Evolutionary conservation across 2,329 filamentous ascomycete genomes (phyloP), one percentile per base, ranked within the genome.

Genomic region (Leptographium radiaticola): DNA sequence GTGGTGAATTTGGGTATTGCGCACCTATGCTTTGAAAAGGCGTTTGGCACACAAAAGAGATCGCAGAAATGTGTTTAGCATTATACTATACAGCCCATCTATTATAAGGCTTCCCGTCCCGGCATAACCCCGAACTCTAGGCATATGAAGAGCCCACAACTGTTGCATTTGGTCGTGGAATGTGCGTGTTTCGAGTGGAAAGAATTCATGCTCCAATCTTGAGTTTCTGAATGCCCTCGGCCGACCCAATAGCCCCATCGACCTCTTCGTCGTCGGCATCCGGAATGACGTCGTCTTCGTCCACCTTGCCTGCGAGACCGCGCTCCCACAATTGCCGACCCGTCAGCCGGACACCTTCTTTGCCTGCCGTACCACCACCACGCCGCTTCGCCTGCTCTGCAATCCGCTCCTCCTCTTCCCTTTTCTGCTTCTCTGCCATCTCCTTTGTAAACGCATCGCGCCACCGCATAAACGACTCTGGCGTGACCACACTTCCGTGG

Each of bases 401-500:
- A 38, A 83, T 74, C 59, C 87, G 80, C 61, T 91, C 87, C 59
- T 91, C 88, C 67, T 87, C 85, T 62, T 83, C 78, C 60, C 70
- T 76, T 61, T 71, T 68, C 60, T 82, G 79, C 65, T 77, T 72
- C 63, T 93, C 90, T 65, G 84, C 84, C 80, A 91, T 84, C 73
- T 97, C 93, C 64, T 76, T 73, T 57, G 81, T 66, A 65, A 97
- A 98, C 11, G 68, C 79, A 42, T 84, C 83, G 53, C 88, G 77
- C 93, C 93, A 98, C 60, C 78, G 80, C 60, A 87, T 65, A 64
- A 97, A 98, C 0, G 82, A 83, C 71, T 95, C 89, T 25, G 81
- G 76, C n/a, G 83, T 97, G 20, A 98, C 93, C 36, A 82, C 76
- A 39, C 88, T 88, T 55, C 93, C 93, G 66, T 95, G 87, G 68